Conservation (phyloP, 768 basidiomycete genomes). For the Pleurotus djamor region DNA sequence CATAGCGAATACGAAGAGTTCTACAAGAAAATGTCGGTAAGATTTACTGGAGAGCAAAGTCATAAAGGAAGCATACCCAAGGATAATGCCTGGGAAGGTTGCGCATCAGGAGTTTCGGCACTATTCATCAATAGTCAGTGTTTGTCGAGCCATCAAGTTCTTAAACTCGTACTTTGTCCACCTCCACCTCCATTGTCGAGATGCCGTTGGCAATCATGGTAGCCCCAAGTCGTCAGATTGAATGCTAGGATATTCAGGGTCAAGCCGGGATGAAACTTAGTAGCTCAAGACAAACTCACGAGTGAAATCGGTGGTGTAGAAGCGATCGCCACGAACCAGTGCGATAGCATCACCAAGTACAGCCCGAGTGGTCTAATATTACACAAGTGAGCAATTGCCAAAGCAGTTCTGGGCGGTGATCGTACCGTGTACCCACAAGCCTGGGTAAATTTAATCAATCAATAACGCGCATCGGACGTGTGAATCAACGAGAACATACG, state of each 20-base stretch:
- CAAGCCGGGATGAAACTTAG: neutral
- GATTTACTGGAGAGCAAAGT: neutral
- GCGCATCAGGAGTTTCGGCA: slow-evolving; percentile 44
- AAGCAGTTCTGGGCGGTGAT: neutral
- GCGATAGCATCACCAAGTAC: slow-evolving; percentile 54
- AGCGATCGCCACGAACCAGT: slow-evolving; percentile 52
- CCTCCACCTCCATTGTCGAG: slow-evolving; percentile 35
- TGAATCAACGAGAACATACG: slow-evolving; percentile 13
- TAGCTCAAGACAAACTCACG: slow-evolving; percentile 24
- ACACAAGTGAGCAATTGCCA: neutral
- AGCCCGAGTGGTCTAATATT: slow-evolving; percentile 37
- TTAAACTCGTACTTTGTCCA: slow-evolving; percentile 24
- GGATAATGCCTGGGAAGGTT: slow-evolving; percentile 40
- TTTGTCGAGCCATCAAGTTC: neutral
- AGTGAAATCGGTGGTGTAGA: slow-evolving; percentile 50
- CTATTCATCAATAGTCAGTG: slow-evolving; percentile 11
- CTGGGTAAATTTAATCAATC: neutral
- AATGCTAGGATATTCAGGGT: slow-evolving; percentile 20
- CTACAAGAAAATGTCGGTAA: slow-evolving; percentile 41
- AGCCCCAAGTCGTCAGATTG: slow-evolving; percentile 52
- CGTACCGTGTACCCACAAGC: slow-evolving; percentile 57
- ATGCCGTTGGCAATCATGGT: slow-evolving; percentile 43
- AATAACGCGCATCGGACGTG: neutral
- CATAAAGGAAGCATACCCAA: slow-evolving; percentile 18
- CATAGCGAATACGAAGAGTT: slow-evolving; percentile 58